Base-by-base conservation (phyloP, 1,139 yeast genomes). In the Pichia sp. region DNA sequence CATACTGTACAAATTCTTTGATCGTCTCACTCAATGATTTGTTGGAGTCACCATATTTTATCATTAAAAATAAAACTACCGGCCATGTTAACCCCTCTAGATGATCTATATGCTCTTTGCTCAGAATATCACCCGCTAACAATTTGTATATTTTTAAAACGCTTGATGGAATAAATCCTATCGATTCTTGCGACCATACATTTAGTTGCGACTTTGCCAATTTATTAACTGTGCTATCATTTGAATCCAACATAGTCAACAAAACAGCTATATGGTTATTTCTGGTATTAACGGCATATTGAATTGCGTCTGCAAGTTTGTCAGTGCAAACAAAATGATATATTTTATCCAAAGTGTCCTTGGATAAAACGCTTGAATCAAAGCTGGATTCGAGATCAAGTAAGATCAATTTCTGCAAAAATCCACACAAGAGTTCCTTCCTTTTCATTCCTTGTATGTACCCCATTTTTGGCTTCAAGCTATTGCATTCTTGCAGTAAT, bases 211-310 rank as follows among this genome's bases (percentile, higher is more conserved):
- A 70, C 6, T 66, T 61, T 0, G 97, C 92, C 54, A 81, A 72
- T 1, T 65, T 64, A 54, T 78, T 75, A 1, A 87, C 83, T 1
- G 76, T 73, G 0, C 75, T 75, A 61, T 84, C 87, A 60, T 85
- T 84, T 0, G 93, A 80, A 45, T 88, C 96, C 13, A 87, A 70
- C 50, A 87, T 70, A 0, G 96, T 78, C n/a, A 92, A 70, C 31
- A 89, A 64, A 0, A 81, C 82, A 0, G 96, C 82, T 38, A 92
- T 70, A 67, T 90, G 96, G 8, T 78, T 71, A 63, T 87, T 86
- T 11, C 77, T 77, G 0, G 85, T 70, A 26, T 76, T 72, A 4
- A 84, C 70, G 0, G 97, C 90, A 1, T 73, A 59, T 42, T 75
- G 73, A 8, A 87, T 76, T 0, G 98, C 97, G 36, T 74, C 73